Conservation (phyloP, 2,329 filamentous ascomycete genomes). For the Curvularia sp. region DNA sequence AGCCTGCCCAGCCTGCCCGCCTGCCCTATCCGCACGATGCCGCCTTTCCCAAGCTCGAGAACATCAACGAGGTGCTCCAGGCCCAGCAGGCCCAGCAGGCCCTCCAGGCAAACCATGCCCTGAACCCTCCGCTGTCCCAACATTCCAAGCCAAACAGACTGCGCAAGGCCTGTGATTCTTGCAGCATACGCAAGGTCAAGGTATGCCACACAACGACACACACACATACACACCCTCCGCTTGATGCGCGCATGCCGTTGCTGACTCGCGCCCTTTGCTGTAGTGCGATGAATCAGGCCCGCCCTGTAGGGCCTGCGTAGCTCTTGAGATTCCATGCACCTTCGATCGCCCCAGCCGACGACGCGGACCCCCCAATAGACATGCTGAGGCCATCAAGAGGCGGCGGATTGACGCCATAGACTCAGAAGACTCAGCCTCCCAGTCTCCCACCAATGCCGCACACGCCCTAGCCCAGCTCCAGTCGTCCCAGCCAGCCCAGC, state of each 20-base stretch:
- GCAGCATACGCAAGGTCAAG: conserved; percentile 54
- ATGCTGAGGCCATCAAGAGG: conserved; percentile 72
- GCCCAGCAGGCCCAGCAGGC: conserved; percentile 47
- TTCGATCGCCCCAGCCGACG: conserved; percentile 69
- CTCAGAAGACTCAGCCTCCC: conserved; percentile 54
- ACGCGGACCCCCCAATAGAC: conserved; percentile 70
- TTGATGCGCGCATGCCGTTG: not conserved
- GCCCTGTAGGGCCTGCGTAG: conserved; percentile 69
- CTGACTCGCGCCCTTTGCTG: conserved; percentile 19
- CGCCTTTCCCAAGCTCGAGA: conserved; percentile 48
- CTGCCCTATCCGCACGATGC: conserved; percentile 33
- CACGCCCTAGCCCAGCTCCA: conserved; percentile 61
- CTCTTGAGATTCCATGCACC: conserved; percentile 71
- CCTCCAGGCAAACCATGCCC: conserved; percentile 46
- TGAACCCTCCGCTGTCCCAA: conserved; percentile 29
- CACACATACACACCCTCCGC: not conserved
- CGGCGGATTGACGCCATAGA: conserved; percentile 59
- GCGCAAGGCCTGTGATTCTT: conserved; percentile 54
- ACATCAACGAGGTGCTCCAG: conserved; percentile 48
- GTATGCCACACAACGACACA: conserved; percentile 17
- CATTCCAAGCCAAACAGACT: conserved; percentile 48
- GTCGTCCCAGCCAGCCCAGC: conserved; percentile 53
- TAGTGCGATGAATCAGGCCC: conserved; percentile 72
- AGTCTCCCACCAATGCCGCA: conserved; percentile 62
- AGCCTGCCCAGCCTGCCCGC: conserved; percentile 20